Evolutionary conservation across 2,329 filamentous ascomycete genomes (phyloP), one percentile per base, ranked within the genome.

Genomic region (Trichoderma semiorbis): DNA sequence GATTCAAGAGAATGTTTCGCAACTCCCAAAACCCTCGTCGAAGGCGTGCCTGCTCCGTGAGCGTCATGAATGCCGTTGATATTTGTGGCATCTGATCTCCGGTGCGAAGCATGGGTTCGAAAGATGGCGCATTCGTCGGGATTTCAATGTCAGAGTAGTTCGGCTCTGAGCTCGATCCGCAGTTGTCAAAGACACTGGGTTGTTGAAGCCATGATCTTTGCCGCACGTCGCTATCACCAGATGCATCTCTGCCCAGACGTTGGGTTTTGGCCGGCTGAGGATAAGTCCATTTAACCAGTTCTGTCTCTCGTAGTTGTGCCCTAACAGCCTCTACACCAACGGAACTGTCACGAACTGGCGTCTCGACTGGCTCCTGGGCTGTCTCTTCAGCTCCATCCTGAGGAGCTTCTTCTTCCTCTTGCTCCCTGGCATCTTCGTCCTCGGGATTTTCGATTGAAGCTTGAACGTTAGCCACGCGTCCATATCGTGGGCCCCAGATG

Each of bases 101-200:
- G 0, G 78, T 81, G 12, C 77, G 77, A 60, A 85, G 76, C 21
- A 85, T 74, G 2, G 74, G 74, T 72, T 86, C 84, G 1, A 78
- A 47, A 0, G 78, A 74, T 0, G 78, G 70, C 2, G 73, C 77
- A 5, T 71, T 73, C 21, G 67, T 43, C 4, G 78, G 77, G 12
- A 79, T 64, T 3, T 28, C 24, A 14, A 76, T 68, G 0, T 11
- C 28, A 7, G 53, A 39, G 39, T 65, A 34, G 1, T 70, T 70
- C 5, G 76, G 72, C 74, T 65, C 72, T 4, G 75, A 61, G 16
- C 34, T 10, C 21, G 55, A n/a, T 21, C 72, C 53, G 47, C 6
- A 62, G 5, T 53, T 39, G 5, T 73, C 70, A 60, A 74, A 78
- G 6, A 77, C 34, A 18, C 77, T 75, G 0, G 76, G 76, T 18